Evolutionary conservation across 805 yeast genomes (phyloP).

Genomic region (Teunomyces gatunensis): DNA sequence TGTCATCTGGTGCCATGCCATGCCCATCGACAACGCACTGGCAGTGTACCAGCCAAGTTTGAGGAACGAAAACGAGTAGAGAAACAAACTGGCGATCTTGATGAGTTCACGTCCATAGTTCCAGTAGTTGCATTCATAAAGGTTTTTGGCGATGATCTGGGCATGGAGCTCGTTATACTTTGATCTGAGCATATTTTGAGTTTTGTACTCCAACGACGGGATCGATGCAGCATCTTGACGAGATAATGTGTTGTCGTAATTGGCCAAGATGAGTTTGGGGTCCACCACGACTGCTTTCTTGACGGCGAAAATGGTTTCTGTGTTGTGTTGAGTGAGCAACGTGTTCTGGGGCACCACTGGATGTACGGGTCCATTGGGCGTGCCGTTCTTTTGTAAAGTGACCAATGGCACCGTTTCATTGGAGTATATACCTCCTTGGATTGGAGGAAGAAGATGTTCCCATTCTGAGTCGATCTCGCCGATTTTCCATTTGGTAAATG

Average conservation of each 20-base stretch:
- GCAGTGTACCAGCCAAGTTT: conserved; percentile 42
- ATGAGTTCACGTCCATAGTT: conserved; percentile 67
- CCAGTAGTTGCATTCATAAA: conserved; percentile 71
- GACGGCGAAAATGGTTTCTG: conserved; percentile 33
- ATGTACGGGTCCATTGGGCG: conserved; percentile 38
- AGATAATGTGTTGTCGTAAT: conserved; percentile 58
- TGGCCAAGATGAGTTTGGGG: conserved; percentile 35
- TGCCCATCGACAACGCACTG: conserved; percentile 67
- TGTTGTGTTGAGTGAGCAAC: conserved; percentile 38
- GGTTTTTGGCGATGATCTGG: conserved; percentile 52
- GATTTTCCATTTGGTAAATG: conserved; percentile 57
- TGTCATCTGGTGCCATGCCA: conserved; percentile 86
- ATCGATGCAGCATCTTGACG: conserved; percentile 52
- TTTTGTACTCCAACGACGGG: conserved; percentile 65
- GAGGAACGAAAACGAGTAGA: conserved; percentile 49
- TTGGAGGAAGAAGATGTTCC: conserved; percentile 81
- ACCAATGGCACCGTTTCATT: background rate
- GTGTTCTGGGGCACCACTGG: conserved; percentile 53
- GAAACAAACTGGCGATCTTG: conserved; percentile 55
- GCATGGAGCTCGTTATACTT: conserved; percentile 64
- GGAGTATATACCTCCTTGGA: conserved; percentile 66
- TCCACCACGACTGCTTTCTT: conserved; percentile 4
- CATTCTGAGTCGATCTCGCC: conserved; percentile 66
- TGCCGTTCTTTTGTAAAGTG: conserved; percentile 30
- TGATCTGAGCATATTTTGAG: conserved; percentile 56